A percentile compares a stretch with the other conserved stretches of the same genome.
Evolutionary conservation across 306 rosid genomes (phyloP).

Genomic region (Medicago ruthenica): DNA sequence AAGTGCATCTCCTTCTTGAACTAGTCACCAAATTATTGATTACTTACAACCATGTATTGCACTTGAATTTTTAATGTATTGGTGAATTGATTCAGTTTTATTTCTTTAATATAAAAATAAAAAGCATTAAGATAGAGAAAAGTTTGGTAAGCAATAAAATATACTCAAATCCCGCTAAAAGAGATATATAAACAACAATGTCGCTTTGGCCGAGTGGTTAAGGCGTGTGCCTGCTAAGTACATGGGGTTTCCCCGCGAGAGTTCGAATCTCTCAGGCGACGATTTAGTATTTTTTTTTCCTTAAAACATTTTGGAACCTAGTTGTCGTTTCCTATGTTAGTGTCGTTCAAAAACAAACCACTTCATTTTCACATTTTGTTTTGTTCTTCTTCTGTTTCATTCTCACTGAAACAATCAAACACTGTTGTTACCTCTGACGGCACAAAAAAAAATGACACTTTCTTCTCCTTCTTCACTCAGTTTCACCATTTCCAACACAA

Average conservation of each 20-base stretch:
- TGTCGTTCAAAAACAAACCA: background rate
- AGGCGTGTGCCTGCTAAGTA: constrained; percentile 97
- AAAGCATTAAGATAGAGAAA: no score
- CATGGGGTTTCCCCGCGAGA: constrained; percentile 97
- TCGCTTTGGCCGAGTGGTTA: constrained; percentile 99
- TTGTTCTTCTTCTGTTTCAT: background rate
- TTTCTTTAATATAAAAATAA: no score
- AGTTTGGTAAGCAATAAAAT: no score
- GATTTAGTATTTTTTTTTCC: background rate
- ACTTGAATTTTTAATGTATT: no score
- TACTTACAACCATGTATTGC: no score
- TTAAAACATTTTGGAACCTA: background rate
- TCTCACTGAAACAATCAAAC: background rate
- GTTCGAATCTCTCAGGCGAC: constrained; percentile 95
- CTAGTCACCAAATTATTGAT: no score
- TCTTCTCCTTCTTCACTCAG: constrained; percentile 46
- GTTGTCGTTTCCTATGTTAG: background rate
- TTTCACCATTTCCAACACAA: constrained; percentile 39
- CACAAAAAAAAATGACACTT: constrained; percentile 48
- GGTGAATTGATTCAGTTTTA: no score
- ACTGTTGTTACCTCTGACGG: constrained; percentile 24
- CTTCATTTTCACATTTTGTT: background rate
- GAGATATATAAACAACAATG: background rate
- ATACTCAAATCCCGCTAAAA: no score
- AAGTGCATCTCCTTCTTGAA: no score